phyloP scores from a whole-genome alignment of 306 rosid species.

The Cucumis cinereus region DNA sequence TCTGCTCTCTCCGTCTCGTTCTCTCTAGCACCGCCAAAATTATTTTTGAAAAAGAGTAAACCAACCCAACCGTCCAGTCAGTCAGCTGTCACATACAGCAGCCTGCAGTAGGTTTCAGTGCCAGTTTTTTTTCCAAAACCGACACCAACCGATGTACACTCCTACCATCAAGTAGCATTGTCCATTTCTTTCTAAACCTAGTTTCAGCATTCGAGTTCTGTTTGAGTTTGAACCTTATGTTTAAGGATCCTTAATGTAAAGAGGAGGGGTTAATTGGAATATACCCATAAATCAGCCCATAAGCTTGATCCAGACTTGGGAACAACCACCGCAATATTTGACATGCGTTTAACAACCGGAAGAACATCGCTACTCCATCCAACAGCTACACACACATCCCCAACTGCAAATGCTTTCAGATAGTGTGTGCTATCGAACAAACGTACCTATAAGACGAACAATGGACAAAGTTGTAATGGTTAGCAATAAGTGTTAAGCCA shows the following conservation, averaged over 20 bases:
- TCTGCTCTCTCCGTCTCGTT: too few relatives aligned
- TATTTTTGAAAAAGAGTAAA: too few relatives aligned
- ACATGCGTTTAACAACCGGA: conserved; percentile 76
- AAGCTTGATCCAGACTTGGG: conserved; percentile 86
- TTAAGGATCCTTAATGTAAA: background rate
- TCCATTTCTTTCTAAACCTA: background rate
- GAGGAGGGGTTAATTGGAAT: background rate
- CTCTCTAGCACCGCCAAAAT: too few relatives aligned
- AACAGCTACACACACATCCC: conserved; percentile 91
- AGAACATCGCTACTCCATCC: conserved; percentile 93
- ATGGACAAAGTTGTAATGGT: background rate
- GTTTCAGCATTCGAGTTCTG: background rate
- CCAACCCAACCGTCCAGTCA: too few relatives aligned
- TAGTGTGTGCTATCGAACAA: conserved; percentile 65
- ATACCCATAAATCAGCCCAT: conserved; percentile 95
- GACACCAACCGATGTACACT: too few relatives aligned
- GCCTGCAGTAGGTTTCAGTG: too few relatives aligned
- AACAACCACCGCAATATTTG: conserved; percentile 69
- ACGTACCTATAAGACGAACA: conserved; percentile 40
- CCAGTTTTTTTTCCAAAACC: too few relatives aligned
- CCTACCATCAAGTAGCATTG: background rate
- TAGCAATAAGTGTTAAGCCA: too few relatives aligned
- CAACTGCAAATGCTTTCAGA: conserved; percentile 81
- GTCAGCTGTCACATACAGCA: too few relatives aligned
- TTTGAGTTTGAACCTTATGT: background rate